Percentiles rank a stretch among this genome's conserved stretches.
Conservation (phyloP, 345 rosid species). For the Eutrema japonicum region DNA sequence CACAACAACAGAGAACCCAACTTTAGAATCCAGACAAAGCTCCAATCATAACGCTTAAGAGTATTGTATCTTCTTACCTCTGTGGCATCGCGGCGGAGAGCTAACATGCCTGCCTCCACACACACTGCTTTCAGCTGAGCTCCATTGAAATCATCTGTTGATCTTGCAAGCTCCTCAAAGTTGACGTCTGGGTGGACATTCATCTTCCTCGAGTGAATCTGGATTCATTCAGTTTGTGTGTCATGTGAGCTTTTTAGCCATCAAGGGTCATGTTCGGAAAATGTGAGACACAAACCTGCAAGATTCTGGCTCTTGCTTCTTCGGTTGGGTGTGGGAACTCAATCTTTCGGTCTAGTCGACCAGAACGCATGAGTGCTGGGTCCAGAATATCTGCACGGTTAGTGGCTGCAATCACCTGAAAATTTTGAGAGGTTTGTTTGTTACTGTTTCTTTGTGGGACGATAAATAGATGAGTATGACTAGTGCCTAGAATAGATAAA, state of each 20-base stretch:
- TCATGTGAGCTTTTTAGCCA: not conserved
- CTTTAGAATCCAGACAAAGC: slow-evolving; percentile 30
- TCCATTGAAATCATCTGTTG: slow-evolving; percentile 97
- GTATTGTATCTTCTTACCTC: slow-evolving; percentile 57
- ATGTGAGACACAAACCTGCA: slow-evolving; percentile 62
- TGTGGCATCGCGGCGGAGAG: slow-evolving; percentile 97
- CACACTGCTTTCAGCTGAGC: slow-evolving; percentile 99
- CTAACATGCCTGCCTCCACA: slow-evolving; percentile 99
- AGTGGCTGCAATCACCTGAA: slow-evolving; percentile 97
- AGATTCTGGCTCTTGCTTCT: slow-evolving; percentile 97
- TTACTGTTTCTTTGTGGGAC: not conserved
- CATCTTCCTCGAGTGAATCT: slow-evolving; percentile 99
- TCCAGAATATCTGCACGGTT: slow-evolving; percentile 98
- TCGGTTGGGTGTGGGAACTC: slow-evolving; percentile 98
- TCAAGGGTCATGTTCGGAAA: slow-evolving; percentile 2
- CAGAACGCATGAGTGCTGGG: slow-evolving; percentile 99
- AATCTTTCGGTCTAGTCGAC: slow-evolving; percentile 96
- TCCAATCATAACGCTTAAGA: not conserved
- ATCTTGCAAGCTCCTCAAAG: slow-evolving; percentile 98
- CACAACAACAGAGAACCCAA: slow-evolving; percentile 10
- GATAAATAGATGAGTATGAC: not conserved
- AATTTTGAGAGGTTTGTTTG: not conserved
- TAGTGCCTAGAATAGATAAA: slow-evolving; percentile 26
- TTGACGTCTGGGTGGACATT: slow-evolving; percentile 94
- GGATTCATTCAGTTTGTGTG: slow-evolving; percentile 12